A percentile compares a stretch with the other conserved stretches of the same genome.
These are phyloP conservation scores for Pseudopithomyces chartarum DNA, from an alignment of 2,329 filamentous ascomycete species.

Conservation along the genomic window DNA sequence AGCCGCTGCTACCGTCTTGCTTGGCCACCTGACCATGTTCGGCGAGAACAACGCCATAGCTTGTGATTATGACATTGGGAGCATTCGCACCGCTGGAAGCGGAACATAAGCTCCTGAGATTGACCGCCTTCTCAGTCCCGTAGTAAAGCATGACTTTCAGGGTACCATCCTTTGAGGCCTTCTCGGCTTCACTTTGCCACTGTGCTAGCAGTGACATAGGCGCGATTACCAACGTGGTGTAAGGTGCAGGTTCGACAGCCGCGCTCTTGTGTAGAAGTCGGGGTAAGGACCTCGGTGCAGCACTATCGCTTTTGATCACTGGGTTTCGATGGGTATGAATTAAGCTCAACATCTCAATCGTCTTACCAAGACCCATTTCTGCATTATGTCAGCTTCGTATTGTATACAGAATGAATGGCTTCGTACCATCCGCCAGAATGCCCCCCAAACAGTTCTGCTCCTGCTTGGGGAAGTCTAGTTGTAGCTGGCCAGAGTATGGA, in stretches of 20 bases:
- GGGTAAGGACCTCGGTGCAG: slow-evolving; percentile 65
- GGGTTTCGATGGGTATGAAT: slow-evolving; percentile 81
- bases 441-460: slow-evolving; percentile 94
- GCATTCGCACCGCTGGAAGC: slow-evolving; percentile 73
- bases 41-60: slow-evolving; percentile 88
- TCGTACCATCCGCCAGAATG: slow-evolving; percentile 75
- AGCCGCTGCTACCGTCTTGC: slow-evolving; percentile 67
- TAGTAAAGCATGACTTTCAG: slow-evolving; percentile 91
- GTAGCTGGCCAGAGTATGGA: slow-evolving; percentile 93
- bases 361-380: slow-evolving; percentile 98
- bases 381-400: slow-evolving; percentile 18
- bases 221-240: slow-evolving; percentile 92
- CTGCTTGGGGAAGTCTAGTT: slow-evolving; percentile 87
- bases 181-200: slow-evolving; percentile 94
- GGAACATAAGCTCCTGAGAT: slow-evolving; percentile 80
- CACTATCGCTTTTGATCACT: slow-evolving; percentile 37
- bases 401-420: neutral
- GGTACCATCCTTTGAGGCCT: slow-evolving; percentile 82
- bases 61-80: slow-evolving; percentile 91
- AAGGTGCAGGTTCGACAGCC: slow-evolving; percentile 71
- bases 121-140: slow-evolving; percentile 78
- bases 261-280: slow-evolving; percentile 63
- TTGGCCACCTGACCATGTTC: slow-evolving; percentile 79
- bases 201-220: slow-evolving; percentile 96
- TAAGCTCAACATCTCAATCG: slow-evolving; percentile 96